Evolutionary conservation across 2,329 filamentous ascomycete genomes (phyloP), one percentile per base, ranked within the genome.

Genomic region (Sporothrix luriei): DNA sequence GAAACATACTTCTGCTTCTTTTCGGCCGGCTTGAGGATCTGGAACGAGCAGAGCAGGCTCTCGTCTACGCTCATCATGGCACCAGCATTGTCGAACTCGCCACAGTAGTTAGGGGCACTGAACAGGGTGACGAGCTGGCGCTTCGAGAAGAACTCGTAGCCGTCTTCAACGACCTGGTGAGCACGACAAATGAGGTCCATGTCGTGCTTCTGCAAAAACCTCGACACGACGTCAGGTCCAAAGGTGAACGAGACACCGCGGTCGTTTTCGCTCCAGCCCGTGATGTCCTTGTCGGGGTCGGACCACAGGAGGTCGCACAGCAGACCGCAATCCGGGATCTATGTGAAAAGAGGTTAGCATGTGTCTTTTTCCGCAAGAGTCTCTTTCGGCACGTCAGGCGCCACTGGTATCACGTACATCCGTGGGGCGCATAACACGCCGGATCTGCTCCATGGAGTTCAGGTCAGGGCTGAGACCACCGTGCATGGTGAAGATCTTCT

Each of bases 1-100:
- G 89, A 87, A 80, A 96, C 94, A 86, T 97, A 98, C 94, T 98
- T 98, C 92, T 97, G 94, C 90, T 99, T 99, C 90, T 99, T 99
- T 88, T 99, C 95, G 82, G 95, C 95, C 78, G 95, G 95, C 86
- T 98, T 99, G 85, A 99, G 87, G 80, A 99, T 98, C 93, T 97
- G 95, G 90, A 99, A 99, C 73, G 94, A 97, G 86, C 95, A 99
- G 78, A 99, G 86, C 81, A 99, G 84, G 81, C 94, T 97, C 86
- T 98, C 95, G 79, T 98, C 95, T 51, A 99, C 95, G 79, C 94
- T 97, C 95, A 99, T 98, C 94, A 99, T 98, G 74, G 95, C 95
- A 79, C 95, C 95, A 68, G 94, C 94, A 78, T 99, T 99, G 85
- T 99, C 95, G 79, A 99, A 99, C 83, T 99, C 95, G 81, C 94